A percentile compares a stretch with the other conserved stretches of the same genome.
These are phyloP conservation scores for Evernia prunastri DNA, from an alignment of 495 filamentous ascomycete genomes.

Conservation along the genomic window DNA sequence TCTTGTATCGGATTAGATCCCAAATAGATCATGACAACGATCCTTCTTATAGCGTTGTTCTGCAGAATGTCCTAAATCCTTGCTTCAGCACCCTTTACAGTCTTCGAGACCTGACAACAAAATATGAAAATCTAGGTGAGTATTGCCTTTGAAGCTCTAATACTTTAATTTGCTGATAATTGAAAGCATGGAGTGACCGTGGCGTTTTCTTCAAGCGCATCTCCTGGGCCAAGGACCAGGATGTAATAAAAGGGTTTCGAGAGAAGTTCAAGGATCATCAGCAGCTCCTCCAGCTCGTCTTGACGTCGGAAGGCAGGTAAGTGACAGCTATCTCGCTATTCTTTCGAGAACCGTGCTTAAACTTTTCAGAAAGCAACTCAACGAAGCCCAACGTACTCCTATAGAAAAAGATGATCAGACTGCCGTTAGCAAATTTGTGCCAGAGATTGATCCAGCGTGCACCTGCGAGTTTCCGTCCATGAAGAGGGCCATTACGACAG, in stretches of 20 bases:
- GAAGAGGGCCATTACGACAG: neutral
- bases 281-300: slow-evolving; percentile 13
- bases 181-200: slow-evolving; percentile 18
- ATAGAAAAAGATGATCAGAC: neutral
- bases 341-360: neutral
- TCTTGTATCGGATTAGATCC: slow-evolving; percentile 9
- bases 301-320: slow-evolving; percentile 21
- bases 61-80: slow-evolving; percentile 1
- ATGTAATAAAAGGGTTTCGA: slow-evolving; percentile 12
- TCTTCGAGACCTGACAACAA: slow-evolving; percentile 11
- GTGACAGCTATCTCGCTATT: neutral
- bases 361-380: neutral
- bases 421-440: neutral
- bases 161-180: slow-evolving; percentile 1
- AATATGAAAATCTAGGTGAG: slow-evolving; percentile 22
- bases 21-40: neutral
- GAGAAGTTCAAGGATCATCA: slow-evolving; percentile 13
- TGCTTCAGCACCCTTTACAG: slow-evolving; percentile 13
- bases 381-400: neutral
- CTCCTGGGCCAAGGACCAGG: slow-evolving; percentile 16
- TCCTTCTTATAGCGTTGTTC: neutral
- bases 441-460: neutral
- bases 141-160: neutral
- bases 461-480: neutral
- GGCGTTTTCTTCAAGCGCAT: slow-evolving; percentile 16